Evolutionary conservation across 805 yeast genomes (phyloP), one percentile per base, ranked within the genome.

Genomic region (Wickerhamiella sorbophila): DNA sequence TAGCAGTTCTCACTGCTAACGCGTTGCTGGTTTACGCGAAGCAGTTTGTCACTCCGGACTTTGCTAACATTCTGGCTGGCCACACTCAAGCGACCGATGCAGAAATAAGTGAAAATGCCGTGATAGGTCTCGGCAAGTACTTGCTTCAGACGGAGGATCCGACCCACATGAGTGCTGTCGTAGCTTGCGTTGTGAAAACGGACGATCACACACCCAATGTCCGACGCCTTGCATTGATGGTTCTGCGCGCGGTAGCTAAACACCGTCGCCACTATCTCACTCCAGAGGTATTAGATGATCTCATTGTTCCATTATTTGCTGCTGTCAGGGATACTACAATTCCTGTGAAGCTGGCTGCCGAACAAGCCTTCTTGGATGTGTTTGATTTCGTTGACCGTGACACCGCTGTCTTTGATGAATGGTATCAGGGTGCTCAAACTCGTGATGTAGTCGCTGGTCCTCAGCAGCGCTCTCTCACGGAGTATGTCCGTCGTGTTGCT

Each of bases 311-410:
- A 10, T 77, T 86, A 2, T 88, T 88, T 58, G 65, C 79, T 0
- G 78, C 91, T 57, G 79, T 88, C 33, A 70, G 98, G 49, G 95
- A 87, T 54, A 70, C 77, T n/a, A 67, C 83, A 38, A 84, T 88
- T 54, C 96, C 98, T 4, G 78, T 88, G 51, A 87, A 86, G 54
- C 68, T 88, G 47, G 95, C 96, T 1, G 95, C 95, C 5, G 98
- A 88, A 59, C 84, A 84, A 64, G 86, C 93, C 1, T 86, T 72
- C 58, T 58, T 87, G 49, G 74, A 83, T 1, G 56, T 85, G 15
- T 79, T 86, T 61, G 67, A 71, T 38, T 64, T 88, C 51, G 78
- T 82, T 26, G 94, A 81, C 48, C 54, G 53, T 4, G 71, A 63
- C 8, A 64, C 67, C 17, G 57, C 71, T 62, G 59, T 47, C 1